Base-by-base conservation (phyloP, 148 eudicot species). In the Euryodendron excelsum region DNA sequence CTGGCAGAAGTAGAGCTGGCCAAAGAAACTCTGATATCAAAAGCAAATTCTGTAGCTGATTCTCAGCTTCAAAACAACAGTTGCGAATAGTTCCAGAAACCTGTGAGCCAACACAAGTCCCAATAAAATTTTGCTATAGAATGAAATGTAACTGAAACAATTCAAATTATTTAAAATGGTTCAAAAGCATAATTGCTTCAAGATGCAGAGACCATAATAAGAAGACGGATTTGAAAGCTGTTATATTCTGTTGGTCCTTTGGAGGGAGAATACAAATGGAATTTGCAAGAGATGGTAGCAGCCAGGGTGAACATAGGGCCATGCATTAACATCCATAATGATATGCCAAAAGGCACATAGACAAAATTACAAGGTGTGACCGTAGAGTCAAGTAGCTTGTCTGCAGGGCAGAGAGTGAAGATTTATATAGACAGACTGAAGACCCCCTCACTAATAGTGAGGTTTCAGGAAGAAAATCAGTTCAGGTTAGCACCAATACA, bases 11-110 rank as follows among this genome's bases (percentile, higher is more conserved):
- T 78, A 96, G 79, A 76, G 97, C 91, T 17, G 99, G 98, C 99
- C 99, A 96, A 25, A 96, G 92, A 82, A 96, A 96, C 83, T 96
- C 99, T 1, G 99, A 86, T 73, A 86, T 85, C 72, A 93, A 74
- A 79, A 96, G 98, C 82, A 96, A 78, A 84, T 93, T 93, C 30
- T 93, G 95, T 78, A 96, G 82, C 82, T 93, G 91, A 77, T 65
- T 89, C 80, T 92, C 97, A 76, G 99, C 99, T 64, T 96, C 98
- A 82, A 96, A 96, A 83, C 99, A 96, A 89, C 99, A 96, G 86
- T 96, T 96, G 9, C 95, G 98, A 74, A 93, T 88, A 67, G 99
- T 89, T 79, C 97, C 99, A 30, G 92, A 84, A 30, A 96, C 98
- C 99, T 96, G 82, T 27, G 77, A 41, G 31, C 44, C 79, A 61